Conservation (phyloP, 108 stramenopile genomes). For the Pseudonitzschia delicatissima region DNA sequence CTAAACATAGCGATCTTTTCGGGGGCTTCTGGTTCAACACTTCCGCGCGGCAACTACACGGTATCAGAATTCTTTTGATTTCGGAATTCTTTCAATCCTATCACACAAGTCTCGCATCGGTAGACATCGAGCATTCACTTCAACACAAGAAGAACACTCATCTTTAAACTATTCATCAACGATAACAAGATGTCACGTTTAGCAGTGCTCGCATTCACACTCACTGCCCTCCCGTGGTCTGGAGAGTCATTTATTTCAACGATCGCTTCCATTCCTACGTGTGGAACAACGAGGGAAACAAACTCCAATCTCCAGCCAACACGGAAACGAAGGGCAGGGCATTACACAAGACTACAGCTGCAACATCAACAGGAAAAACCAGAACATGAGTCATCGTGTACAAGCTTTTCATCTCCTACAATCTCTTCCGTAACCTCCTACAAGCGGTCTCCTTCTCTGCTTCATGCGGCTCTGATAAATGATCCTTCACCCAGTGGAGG, state of each 20-base stretch:
- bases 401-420: neutral
- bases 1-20: neutral
- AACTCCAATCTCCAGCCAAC: neutral
- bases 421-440: neutral
- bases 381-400: neutral
- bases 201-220: slow-evolving; percentile 2
- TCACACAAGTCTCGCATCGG: neutral
- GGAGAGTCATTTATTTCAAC: neutral
- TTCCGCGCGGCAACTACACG: neutral
- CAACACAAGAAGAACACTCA: neutral
- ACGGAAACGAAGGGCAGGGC: too few relatives aligned
- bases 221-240: slow-evolving; percentile 8
- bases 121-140: neutral
- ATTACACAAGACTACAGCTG: neutral
- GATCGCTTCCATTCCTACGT: neutral
- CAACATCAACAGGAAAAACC: neutral
- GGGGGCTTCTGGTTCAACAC: slow-evolving; percentile 4
- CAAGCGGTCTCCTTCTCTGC: neutral
- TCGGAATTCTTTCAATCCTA: neutral
- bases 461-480: neutral
- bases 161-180: too few relatives aligned
- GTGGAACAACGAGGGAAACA: neutral
- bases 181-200: slow-evolving; percentile 3
- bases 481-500: neutral
- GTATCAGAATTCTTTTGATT: neutral